Evolutionary conservation across 495 filamentous ascomycete genomes (phyloP).

Genomic region (Cladorrhinum samala): DNA sequence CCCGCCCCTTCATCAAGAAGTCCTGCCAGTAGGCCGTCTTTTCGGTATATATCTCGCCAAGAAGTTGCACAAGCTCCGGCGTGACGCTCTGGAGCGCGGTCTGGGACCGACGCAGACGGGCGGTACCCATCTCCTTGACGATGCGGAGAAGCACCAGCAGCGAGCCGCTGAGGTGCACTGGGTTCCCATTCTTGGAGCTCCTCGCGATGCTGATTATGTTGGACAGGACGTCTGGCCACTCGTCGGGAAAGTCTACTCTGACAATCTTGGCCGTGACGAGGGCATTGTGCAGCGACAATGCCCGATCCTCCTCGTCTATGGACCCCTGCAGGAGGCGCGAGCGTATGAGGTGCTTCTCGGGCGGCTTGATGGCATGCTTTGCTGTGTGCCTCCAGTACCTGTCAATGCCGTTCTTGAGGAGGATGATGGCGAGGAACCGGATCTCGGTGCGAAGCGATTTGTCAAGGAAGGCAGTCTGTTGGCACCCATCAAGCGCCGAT

Average conservation of each 20-base stretch:
- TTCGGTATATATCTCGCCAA: conserved; percentile 70
- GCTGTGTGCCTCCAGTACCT: conserved; percentile 81
- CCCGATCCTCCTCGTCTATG: conserved; percentile 63
- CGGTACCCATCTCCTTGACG: conserved; percentile 83
- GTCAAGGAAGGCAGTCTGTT: conserved; percentile 71
- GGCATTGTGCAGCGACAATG: conserved; percentile 78
- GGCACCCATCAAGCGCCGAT: too few relatives aligned
- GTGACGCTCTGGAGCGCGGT: conserved; percentile 65
- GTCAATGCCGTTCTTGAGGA: conserved; percentile 92
- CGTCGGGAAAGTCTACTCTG: conserved; percentile 77
- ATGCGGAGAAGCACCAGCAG: conserved; percentile 75
- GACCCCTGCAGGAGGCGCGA: conserved; percentile 64
- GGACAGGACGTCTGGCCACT: conserved; percentile 64
- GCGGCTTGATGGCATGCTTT: conserved; percentile 61
- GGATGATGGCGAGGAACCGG: conserved; percentile 85
- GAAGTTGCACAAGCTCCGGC: conserved; percentile 70
- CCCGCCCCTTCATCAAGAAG: conserved; percentile 43
- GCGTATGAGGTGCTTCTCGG: conserved; percentile 71
- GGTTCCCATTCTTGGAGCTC: conserved; percentile 36
- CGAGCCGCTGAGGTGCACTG: conserved; percentile 56
- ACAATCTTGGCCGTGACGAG: conserved; percentile 82
- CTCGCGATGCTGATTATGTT: conserved; percentile 57
- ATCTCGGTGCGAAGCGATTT: conserved; percentile 64
- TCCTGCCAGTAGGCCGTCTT: conserved; percentile 65
- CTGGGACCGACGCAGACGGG: conserved; percentile 62